A percentile compares a stretch with the other conserved stretches of the same genome.
phyloP scores from a whole-genome alignment of 2,329 filamentous ascomycete species.

The Penicillium expansum region DNA sequence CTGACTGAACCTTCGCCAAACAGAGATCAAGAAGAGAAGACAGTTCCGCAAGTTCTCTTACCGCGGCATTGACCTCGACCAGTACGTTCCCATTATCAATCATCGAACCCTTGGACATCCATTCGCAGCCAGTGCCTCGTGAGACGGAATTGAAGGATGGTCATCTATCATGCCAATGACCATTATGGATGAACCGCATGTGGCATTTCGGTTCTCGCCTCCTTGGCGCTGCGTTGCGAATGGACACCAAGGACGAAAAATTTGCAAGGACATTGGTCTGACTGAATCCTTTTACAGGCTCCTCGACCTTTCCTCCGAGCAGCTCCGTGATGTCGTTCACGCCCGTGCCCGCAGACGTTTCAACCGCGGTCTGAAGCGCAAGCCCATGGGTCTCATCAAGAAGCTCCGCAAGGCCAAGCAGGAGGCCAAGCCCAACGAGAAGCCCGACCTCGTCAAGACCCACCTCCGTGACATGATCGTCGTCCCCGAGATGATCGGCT shows the following conservation, averaged over 20 bases:
- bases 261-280: conserved; percentile 17
- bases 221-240: conserved; percentile 2
- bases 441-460: conserved; percentile 98
- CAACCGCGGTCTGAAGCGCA: conserved; percentile 99
- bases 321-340: conserved; percentile 99
- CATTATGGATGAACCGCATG: background rate
- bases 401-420: conserved; percentile 99
- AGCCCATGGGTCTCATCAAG: conserved; percentile 99
- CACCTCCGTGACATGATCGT: conserved; percentile 99
- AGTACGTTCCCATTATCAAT: conserved; percentile 63
- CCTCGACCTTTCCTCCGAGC: conserved; percentile 96
- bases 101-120: conserved; percentile 6
- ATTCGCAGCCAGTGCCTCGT: conserved; percentile 10
- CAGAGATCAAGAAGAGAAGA: conserved; percentile 99
- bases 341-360: conserved; percentile 97
- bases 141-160: conserved; percentile 8
- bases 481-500: conserved; percentile 99
- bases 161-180: background rate
- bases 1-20: conserved; percentile 36
- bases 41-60: conserved; percentile 99
- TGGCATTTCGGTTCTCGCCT: conserved; percentile 6
- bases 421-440: conserved; percentile 99
- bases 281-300: conserved; percentile 61
- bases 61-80: conserved; percentile 98
- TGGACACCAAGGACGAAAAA: background rate